phyloP scores from a whole-genome alignment of 202 grass and related monocot genomes.

The Hordeum pubiflorum region DNA sequence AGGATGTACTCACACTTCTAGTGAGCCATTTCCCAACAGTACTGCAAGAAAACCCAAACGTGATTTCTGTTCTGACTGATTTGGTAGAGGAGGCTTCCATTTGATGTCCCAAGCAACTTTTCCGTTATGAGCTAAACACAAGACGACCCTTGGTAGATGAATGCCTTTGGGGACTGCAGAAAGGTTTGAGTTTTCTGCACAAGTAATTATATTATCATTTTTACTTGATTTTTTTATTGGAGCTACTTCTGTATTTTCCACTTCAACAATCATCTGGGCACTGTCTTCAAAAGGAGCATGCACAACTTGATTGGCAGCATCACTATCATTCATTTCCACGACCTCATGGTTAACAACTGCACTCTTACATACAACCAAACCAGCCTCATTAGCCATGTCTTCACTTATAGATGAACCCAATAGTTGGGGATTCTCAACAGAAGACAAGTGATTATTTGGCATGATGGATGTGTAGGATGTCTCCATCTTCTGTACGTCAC shows the following conservation, averaged over 20 bases:
- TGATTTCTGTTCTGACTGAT: conserved; percentile 36
- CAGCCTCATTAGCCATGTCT: conserved; percentile 12
- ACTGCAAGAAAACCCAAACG: conserved; percentile 83
- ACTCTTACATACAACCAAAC: conserved; percentile 19
- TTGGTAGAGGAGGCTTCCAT: conserved; percentile 64
- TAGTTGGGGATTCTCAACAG: not conserved
- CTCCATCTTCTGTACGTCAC: conserved; percentile 13
- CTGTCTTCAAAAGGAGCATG: conserved; percentile 12
- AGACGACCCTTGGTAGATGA: conserved; percentile 59
- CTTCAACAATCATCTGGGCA: conserved; percentile 21
- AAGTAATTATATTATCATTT: conserved; percentile 18
- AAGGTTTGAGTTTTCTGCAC: conserved; percentile 23
- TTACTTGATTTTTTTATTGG: conserved; percentile 23
- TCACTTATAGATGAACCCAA: conserved; percentile 19
- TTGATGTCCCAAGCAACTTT: conserved; percentile 99
- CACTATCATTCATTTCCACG: conserved; percentile 16
- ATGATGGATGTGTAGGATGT: not conserved
- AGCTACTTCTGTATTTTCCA: conserved; percentile 1
- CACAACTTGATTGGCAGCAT: conserved; percentile 24
- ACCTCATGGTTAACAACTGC: conserved; percentile 5
- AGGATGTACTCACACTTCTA: conserved; percentile 81
- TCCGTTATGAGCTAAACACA: conserved; percentile 93
- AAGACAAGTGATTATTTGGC: not conserved
- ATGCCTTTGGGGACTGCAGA: conserved; percentile 37
- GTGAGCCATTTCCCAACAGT: conserved; percentile 71